Evolutionary conservation across 192 early-diverging fungal genomes (phyloP), one percentile per base, ranked within the genome.

Genomic region (Coemansia sp.): DNA sequence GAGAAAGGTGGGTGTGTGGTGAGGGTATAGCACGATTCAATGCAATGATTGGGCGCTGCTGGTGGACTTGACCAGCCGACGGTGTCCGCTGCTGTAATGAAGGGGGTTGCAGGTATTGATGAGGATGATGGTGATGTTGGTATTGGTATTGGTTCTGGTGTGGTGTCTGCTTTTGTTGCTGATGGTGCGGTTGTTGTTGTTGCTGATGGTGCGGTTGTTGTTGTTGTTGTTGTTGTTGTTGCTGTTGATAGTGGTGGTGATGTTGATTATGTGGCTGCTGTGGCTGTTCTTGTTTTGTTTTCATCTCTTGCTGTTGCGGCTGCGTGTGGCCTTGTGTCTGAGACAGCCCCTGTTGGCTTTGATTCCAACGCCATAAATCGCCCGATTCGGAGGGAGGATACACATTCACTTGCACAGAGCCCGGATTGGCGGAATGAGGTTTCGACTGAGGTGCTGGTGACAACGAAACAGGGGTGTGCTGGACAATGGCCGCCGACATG

Each of bases 391-490:
- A 64, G 5, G 76, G 79, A 42, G 79, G 79, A 22, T 82, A 82
- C 32, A 82, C 41, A 56, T 76, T 76, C 57, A 82, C 79, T 22
- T 76, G 79, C 11, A 76, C 68, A 49, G 57, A 59, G 16, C 62
- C 71, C 16, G 74, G 52, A 12, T 63, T 56, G 2, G 70, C 74
- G 6, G 78, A 78, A 26, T 59, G 67, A 26, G 69, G 66, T 32
- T 65, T 65, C 4, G 74, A 58, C 63, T 47, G 69, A 8, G 74
- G 74, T 43, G 74, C 74, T 12, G 79, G 74, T 45, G 74, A 73
- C 58, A 76, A 61, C 41, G 79, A 76, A 16, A 62, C 71, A 0
- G 79, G 79, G 19, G 79, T 82, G 36, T 81, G 73, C 47, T 81
- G 78, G 16, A 69, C 62, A 63, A 74, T 73, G 22, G 52, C 58